Evolutionary conservation across 345 rosid genomes (phyloP), one percentile per base, ranked within the genome.

Genomic region (Gynandropsis gynandra): DNA sequence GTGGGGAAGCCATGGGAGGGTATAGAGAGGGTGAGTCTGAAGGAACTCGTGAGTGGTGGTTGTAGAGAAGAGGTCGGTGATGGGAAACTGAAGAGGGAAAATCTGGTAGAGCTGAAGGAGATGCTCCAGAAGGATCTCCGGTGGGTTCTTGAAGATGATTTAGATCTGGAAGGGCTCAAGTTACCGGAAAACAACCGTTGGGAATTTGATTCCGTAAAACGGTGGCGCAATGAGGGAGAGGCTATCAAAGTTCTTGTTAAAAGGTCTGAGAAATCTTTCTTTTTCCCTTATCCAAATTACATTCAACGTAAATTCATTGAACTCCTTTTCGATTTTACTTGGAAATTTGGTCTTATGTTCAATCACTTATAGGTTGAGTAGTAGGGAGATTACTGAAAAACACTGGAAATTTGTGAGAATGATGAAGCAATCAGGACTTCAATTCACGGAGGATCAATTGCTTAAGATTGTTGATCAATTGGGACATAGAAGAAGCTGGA

Each of bases 1-100:
- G 77, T 76, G 31, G 96, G 96, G 47, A 77, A 71, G 69, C 98
- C 96, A 5, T 90, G 98, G 98, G 96, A 90, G 68, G 74, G 85
- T 56, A 71, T 84, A 14, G 92, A 82, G 72, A 77, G 48, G 51
- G 74, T 74, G 56, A 68, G 63, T 47, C 34, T 87, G 62, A 71
- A 65, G 51, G 92, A 84, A 71, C 70, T 79, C 15, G 83, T 81
- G 0, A 43, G 72, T 16, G 73, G 48, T 41, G 76, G 64, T 0
- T 14, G 64, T 12, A 63, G 70, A 45, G 67, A 66, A 41, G 92
- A 76, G 53, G 70, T 64, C 9, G 45, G 46, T 54, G 82, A 76
- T 10, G 72, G 66, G 42, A 56, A 61, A 49, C 29, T 71, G 71
- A 78, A 71, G 63, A 75, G 29, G 13, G 82, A 76, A 73, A 77